Percentiles rank a stretch among this genome's conserved stretches.
These are phyloP conservation scores for Penicillium ucsense DNA, from an alignment of 495 filamentous ascomycete genomes.

Conservation along the genomic window DNA sequence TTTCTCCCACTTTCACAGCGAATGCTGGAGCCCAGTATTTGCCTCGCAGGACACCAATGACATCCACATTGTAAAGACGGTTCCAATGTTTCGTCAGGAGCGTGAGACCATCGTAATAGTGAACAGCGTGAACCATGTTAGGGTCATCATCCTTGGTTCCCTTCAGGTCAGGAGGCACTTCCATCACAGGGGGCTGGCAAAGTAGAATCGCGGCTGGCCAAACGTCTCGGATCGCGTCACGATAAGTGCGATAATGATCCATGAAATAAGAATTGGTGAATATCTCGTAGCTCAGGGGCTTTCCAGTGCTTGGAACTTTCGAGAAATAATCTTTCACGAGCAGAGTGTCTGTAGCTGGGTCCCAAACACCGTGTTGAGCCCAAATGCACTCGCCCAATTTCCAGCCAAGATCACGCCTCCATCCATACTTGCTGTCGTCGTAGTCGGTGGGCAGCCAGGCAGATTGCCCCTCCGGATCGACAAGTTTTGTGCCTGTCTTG, in stretches of 20 bases:
- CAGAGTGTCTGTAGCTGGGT: conserved; percentile 65
- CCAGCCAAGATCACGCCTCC: conserved; percentile 80
- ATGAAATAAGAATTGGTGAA: conserved; percentile 90
- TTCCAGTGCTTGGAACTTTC: conserved; percentile 58
- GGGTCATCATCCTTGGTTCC: conserved; percentile 81
- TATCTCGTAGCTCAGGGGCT: conserved; percentile 63
- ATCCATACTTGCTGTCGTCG: conserved; percentile 82
- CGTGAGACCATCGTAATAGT: conserved; percentile 95
- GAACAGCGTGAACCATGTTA: conserved; percentile 83
- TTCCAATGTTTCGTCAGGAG: conserved; percentile 98
- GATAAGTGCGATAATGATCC: conserved; percentile 69
- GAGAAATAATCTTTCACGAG: conserved; percentile 83
- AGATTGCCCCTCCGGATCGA: conserved; percentile 78
- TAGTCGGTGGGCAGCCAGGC: conserved; percentile 76
- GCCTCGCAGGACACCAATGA: conserved; percentile 83
- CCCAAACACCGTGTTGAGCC: conserved; percentile 97
- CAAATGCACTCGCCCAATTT: conserved; percentile 87
- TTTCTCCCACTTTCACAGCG: conserved; percentile 86
- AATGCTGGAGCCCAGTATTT: conserved; percentile 81
- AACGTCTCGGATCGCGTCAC: conserved; percentile 58
- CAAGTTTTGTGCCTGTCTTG: conserved; percentile 69
- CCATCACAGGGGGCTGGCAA: conserved; percentile 84
- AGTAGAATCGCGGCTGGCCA: conserved; percentile 80
- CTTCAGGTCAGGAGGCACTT: conserved; percentile 82
- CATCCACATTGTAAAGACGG: conserved; percentile 90